These are phyloP conservation scores for Scheffersomyces stambukii DNA, from an alignment of 1,139 yeast genomes.

Conservation along the genomic window DNA sequence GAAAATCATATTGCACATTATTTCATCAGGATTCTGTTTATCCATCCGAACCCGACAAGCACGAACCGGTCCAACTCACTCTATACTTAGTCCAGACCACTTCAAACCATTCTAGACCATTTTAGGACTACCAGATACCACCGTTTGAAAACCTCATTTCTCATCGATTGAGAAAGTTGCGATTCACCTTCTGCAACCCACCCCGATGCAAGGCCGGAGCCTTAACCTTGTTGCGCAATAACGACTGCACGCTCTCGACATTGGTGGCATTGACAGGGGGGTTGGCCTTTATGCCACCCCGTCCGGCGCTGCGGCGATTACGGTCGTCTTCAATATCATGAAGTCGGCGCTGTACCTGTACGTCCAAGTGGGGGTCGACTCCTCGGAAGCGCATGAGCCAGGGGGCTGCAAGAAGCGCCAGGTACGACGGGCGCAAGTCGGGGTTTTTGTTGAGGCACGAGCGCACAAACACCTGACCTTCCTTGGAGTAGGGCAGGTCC, in stretches of 20 bases:
- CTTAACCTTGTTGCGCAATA: slow-evolving; percentile 35
- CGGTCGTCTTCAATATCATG: slow-evolving; percentile 23
- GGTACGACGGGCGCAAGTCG: slow-evolving; percentile 76
- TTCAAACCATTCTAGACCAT: too few species aligned
- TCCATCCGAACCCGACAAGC: too few species aligned
- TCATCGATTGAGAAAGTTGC: slow-evolving; percentile 10
- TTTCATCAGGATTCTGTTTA: too few species aligned
- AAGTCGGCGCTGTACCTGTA: slow-evolving; percentile 31
- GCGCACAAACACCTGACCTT: slow-evolving; percentile 77
- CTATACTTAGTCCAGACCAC: too few species aligned
- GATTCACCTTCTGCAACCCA: slow-evolving; percentile 19
- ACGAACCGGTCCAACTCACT: too few species aligned
- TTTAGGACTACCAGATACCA: too few species aligned
- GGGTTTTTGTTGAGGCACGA: slow-evolving; percentile 82
- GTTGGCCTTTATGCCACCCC: slow-evolving; percentile 10
- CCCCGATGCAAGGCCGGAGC: slow-evolving; percentile 45
- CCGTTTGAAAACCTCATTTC: not conserved
- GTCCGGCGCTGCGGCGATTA: slow-evolving; percentile 9
- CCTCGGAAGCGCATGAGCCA: slow-evolving; percentile 62
- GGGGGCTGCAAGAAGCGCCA: slow-evolving; percentile 68
- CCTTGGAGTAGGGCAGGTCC: slow-evolving; percentile 53
- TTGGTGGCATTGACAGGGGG: slow-evolving; percentile 13
- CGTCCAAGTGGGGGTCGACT: slow-evolving; percentile 42
- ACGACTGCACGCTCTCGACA: slow-evolving; percentile 32
- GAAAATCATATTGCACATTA: too few species aligned